A percentile compares a stretch with the other conserved stretches of the same genome.
Evolutionary conservation across 1,284 basidiomycete genomes (phyloP).

Genomic region (Rhizopogon hawkerae): DNA sequence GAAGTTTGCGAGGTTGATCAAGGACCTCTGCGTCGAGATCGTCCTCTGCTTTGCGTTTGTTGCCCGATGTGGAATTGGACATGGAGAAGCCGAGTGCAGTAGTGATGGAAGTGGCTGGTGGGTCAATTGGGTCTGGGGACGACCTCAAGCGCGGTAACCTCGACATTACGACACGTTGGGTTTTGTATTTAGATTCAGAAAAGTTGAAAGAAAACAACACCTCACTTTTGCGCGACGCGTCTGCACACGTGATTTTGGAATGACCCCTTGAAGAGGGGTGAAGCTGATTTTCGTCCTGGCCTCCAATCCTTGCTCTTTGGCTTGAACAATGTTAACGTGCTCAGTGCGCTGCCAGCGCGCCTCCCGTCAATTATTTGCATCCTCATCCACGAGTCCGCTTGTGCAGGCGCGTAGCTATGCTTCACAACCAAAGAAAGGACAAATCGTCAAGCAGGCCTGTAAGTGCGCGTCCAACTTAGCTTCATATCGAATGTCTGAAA

Average conservation of each 20-base stretch:
- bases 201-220: conserved; percentile 2
- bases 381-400: conserved; percentile 1
- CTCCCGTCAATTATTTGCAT: neutral
- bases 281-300: neutral
- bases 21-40: conserved; percentile 22
- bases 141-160: conserved; percentile 25
- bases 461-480: neutral
- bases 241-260: conserved; percentile 17
- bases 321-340: neutral
- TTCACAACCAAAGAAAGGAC: conserved; percentile 3
- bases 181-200: neutral
- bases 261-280: neutral
- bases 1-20: conserved; percentile 38
- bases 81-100: neutral
- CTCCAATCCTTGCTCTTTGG: no score
- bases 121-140: conserved; percentile 11
- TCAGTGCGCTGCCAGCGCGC: neutral
- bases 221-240: conserved; percentile 19
- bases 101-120: conserved; percentile 3
- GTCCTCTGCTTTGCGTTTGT: conserved; percentile 39
- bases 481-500: neutral
- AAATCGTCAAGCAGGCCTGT: conserved; percentile 1
- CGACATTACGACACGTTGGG: conserved; percentile 18
- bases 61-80: conserved; percentile 15
- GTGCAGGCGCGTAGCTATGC: conserved; percentile 6